phyloP scores from a whole-genome alignment of 306 rosid species.

The Malus sylvestris region DNA sequence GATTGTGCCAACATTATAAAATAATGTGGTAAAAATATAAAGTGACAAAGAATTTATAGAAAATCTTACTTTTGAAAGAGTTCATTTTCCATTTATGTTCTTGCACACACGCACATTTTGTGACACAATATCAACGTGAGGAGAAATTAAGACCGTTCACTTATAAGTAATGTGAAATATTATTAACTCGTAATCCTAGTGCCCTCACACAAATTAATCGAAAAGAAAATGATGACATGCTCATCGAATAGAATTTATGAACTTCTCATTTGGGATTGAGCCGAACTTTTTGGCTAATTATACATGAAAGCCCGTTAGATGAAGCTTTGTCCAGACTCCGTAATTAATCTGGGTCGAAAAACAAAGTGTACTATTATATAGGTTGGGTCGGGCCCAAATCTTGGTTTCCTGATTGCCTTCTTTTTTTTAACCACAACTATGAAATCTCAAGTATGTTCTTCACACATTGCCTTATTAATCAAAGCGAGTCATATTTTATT shows the following conservation, averaged over 20 bases:
- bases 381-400: not conserved
- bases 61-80: too few relatives aligned
- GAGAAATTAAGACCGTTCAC: too few relatives aligned
- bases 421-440: too few relatives aligned
- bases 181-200: too few relatives aligned
- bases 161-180: too few relatives aligned
- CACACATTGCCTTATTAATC: not conserved
- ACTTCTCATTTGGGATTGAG: not conserved
- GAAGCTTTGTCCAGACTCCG: not conserved
- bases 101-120: too few relatives aligned
- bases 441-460: not conserved
- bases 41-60: too few relatives aligned
- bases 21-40: too few relatives aligned
- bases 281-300: not conserved
- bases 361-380: not conserved
- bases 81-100: fast-evolving
- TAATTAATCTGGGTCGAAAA: not conserved
- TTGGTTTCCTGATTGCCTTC: not conserved
- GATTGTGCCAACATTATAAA: too few relatives aligned
- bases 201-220: too few relatives aligned
- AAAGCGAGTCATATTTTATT: too few relatives aligned
- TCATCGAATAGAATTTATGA: not conserved
- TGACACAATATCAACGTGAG: not conserved
- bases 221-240: too few relatives aligned
- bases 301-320: not conserved